Percentiles rank a stretch among this genome's conserved stretches.
Conservation (phyloP, 1,139 yeast species). For the Oligophagozyma castellii region DNA sequence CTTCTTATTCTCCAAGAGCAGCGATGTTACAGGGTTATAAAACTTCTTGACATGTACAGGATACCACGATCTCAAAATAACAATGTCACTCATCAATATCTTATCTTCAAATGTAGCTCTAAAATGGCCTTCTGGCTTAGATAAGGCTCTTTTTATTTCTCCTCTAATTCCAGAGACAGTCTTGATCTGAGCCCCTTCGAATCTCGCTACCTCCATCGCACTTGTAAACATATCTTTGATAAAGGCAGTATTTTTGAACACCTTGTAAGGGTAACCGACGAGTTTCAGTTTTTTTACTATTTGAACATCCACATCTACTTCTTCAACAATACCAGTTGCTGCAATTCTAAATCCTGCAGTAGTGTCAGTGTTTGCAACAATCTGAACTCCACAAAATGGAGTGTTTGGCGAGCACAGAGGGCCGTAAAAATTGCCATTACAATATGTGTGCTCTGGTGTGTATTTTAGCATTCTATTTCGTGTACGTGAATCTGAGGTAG, state of each 20-base stretch:
- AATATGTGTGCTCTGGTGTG: slow-evolving; percentile 96
- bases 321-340: slow-evolving; percentile 96
- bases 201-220: slow-evolving; percentile 88
- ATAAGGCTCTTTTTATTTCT: slow-evolving; percentile 86
- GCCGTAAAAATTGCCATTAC: slow-evolving; percentile 93
- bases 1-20: slow-evolving; percentile 56
- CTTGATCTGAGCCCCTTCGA: slow-evolving; percentile 93
- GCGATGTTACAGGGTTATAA: slow-evolving; percentile 92
- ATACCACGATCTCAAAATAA: slow-evolving; percentile 91
- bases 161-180: slow-evolving; percentile 97
- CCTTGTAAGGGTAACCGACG: slow-evolving; percentile 88
- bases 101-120: slow-evolving; percentile 98
- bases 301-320: slow-evolving; percentile 75
- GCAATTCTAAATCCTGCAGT: slow-evolving; percentile 89
- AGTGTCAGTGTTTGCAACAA: slow-evolving; percentile 70
- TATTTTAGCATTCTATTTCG: slow-evolving; percentile 96
- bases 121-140: slow-evolving; percentile 93
- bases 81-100: slow-evolving; percentile 74
- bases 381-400: slow-evolving; percentile 89
- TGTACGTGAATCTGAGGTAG: slow-evolving; percentile 94
- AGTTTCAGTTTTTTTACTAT: slow-evolving; percentile 91
- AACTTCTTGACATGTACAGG: slow-evolving; percentile 83
- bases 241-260: slow-evolving; percentile 92
- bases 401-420: slow-evolving; percentile 96
- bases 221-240: slow-evolving; percentile 92